Evolutionary conservation across 2,329 filamentous ascomycete species (phyloP), one percentile per base, ranked within the genome.

Genomic region (Phoma sp.): DNA sequence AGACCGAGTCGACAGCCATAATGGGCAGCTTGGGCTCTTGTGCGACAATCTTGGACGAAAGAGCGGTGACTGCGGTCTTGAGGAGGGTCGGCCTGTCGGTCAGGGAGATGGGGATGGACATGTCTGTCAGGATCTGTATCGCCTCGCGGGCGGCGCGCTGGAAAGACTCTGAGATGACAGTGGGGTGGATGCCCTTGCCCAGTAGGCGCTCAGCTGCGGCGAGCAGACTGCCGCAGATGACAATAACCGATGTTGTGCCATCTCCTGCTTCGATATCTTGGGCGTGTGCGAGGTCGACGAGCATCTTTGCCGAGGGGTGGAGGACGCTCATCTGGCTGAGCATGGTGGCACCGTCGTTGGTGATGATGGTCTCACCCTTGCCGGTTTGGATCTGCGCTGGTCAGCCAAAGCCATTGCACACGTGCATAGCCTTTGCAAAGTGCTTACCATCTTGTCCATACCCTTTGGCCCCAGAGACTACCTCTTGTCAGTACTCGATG

Each of bases 271-370:
- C 95, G 58, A 99, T 92, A 81, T 99, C 95, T 77, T 99, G 95
- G 63, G 95, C 95, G 65, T 95, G 91, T 69, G 93, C 96, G 59
- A 99, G 85, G 77, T 99, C 93, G 71, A 99, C 95, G 65, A 99
- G 84, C 95, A 99, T 99, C 82, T 96, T 97, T 46, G 95, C 95
- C 43, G 96, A 96, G n/a, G 95, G 95, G 75, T 99, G 95, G 89
- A 99, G 92, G 65, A 99, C 95, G 63, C 91, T 90, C 95, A 99
- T 98, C 82, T 93, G 93, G 81, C 90, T 96, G 73, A 99, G 81
- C 93, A 99, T 99, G 53, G 95, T 99, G 81, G 96, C 96, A 76
- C 95, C 95, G 79, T 99, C 95, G 82, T 99, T 99, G 72, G 95
- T 99, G 80, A 99, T 99, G 77, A 98, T 95, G 54, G 93, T 97